Evolutionary conservation across 148 eudicot genomes (phyloP), one percentile per base, ranked within the genome.

Genomic region (Chenopodium album): DNA sequence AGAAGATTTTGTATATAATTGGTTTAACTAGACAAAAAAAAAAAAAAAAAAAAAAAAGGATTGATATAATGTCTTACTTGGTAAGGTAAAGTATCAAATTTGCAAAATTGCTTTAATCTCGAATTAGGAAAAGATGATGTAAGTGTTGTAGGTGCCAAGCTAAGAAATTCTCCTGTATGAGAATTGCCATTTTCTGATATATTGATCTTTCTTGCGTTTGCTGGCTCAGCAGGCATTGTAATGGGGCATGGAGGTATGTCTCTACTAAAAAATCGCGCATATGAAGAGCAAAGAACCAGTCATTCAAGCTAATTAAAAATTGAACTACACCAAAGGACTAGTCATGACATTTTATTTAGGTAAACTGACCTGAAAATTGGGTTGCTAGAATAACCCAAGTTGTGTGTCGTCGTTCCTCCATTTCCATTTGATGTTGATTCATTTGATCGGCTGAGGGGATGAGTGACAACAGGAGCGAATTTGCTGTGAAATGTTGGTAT

Each of bases 301-400:
- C 10, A 62, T 62, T 2, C 28, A 62, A 62, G 66, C 44, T 41
- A 41, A 6, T 41, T n/a, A 62, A 62, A 62, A 20, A 9, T 0
- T 22, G n/a, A 20, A 20, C 8, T 62, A 62, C 28, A 62, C 26
- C 23, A 22, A 22, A 6, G 28, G n/a, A 62, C 26, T 22, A 22
- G 65, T 2, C 26, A 10, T 26, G 28, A 56, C 26, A 75, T 68
- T 37, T 20, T 37, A 13, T 37, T 71, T 1, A n/a, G 22, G 37
- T 69, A 31, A 78, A 66, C 84, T 84, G 54, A 94, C 98, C 92
- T 84, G 81, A 83, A 89, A 73, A 77, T 50, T 56, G 82, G 87
- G 48, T 78, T 77, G 46, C 63, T 9, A 19, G 82, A 84, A 60
- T 89, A 84, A 66, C 88, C 90, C 29, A 79, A 70, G 84, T 31